phyloP scores from a whole-genome alignment of 805 yeast species.

The Metschnikowia proteae region DNA sequence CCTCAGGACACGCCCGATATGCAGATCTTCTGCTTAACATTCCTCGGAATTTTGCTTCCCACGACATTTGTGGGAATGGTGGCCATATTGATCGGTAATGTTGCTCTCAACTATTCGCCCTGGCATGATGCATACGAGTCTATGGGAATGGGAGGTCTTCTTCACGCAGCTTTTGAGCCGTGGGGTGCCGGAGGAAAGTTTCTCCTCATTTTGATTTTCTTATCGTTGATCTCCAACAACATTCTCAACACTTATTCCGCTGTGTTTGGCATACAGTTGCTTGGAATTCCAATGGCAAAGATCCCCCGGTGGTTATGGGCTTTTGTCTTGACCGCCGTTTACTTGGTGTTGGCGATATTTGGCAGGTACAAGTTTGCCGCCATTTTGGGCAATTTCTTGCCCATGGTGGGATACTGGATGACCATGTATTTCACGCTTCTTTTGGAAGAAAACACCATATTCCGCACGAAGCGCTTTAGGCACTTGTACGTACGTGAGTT shows the following conservation, averaged over 20 bases:
- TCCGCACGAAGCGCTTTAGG: constrained; percentile 47
- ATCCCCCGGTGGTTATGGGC: constrained; percentile 81
- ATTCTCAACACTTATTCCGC: constrained; percentile 78
- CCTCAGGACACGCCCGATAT: constrained; percentile 65
- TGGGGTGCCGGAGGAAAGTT: constrained; percentile 85
- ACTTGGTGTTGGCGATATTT: constrained; percentile 66
- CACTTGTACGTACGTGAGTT: constrained; percentile 33
- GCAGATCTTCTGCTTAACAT: constrained; percentile 57
- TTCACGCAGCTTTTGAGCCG: constrained; percentile 57
- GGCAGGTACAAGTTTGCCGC: constrained; percentile 71
- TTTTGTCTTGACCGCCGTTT: constrained; percentile 56
- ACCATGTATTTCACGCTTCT: constrained; percentile 72
- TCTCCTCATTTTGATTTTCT: constrained; percentile 60
- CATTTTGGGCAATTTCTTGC: constrained; percentile 75
- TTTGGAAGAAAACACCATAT: constrained; percentile 67
- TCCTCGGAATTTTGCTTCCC: constrained; percentile 64
- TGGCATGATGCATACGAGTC: constrained; percentile 56
- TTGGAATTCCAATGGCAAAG: constrained; percentile 49
- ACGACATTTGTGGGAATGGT: constrained; percentile 71
- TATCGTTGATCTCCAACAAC: constrained; percentile 78
- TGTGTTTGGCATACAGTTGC: constrained; percentile 71
- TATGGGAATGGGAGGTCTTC: constrained; percentile 73
- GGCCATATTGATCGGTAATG: constrained; percentile 68
- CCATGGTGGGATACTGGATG: constrained; percentile 92
- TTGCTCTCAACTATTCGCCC: constrained; percentile 52